Evolutionary conservation across 371 early-diverging fungal genomes (phyloP).

Genomic region (Zopfochytrium polystomum): DNA sequence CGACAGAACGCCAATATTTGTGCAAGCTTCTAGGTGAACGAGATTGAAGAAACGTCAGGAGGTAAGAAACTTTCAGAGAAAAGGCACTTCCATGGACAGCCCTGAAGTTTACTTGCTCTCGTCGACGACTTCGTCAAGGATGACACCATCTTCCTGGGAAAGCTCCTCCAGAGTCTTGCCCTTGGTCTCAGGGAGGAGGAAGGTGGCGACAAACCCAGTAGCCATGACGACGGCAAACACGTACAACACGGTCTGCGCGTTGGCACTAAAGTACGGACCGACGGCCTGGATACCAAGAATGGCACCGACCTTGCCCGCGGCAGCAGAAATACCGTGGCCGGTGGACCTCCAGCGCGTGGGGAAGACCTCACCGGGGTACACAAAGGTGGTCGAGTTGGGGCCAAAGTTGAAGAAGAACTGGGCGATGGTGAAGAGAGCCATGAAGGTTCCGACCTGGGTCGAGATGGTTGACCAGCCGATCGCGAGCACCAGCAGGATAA

Average conservation of each 20-base stretch:
- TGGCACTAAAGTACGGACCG: conserved; percentile 26
- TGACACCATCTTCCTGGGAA: conserved; percentile 32
- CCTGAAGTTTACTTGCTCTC: conserved; percentile 6
- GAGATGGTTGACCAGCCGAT: conserved; percentile 40
- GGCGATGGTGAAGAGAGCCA: conserved; percentile 25
- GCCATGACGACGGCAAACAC: conserved; percentile 29
- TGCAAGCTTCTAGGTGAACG: background rate
- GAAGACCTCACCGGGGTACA: conserved; percentile 79
- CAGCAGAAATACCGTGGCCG: conserved; percentile 88
- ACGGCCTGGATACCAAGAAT: no score
- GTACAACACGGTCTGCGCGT: conserved; percentile 19
- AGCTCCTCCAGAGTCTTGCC: conserved; percentile 62
- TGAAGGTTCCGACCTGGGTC: conserved; percentile 12
- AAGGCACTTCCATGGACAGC: background rate
- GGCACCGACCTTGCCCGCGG: conserved; percentile 83
- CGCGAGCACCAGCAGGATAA: conserved; percentile 25
- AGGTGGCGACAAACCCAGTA: no score
- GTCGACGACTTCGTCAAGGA: conserved; percentile 8
- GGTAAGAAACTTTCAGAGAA: background rate
- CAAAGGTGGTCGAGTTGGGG: conserved; percentile 90
- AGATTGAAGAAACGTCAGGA: background rate
- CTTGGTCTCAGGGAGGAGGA: conserved; percentile 68
- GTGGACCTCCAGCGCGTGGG: conserved; percentile 84
- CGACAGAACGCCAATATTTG: background rate
- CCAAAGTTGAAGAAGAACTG: no score